These are phyloP conservation scores for Parmelia sp. DNA, from an alignment of 495 filamentous ascomycete species.

Conservation along the genomic window DNA sequence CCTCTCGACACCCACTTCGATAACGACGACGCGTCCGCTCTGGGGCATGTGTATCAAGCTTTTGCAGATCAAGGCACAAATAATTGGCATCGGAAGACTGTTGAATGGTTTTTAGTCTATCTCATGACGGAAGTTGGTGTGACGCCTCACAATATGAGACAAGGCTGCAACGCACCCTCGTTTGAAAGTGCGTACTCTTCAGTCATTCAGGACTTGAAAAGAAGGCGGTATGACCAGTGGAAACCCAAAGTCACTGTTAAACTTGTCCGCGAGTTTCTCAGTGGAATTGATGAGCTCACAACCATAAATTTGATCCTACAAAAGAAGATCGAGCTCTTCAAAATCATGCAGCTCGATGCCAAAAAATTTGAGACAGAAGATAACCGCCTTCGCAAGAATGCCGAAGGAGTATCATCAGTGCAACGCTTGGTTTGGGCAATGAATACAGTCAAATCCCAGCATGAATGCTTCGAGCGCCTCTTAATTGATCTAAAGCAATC, in stretches of 20 bases:
- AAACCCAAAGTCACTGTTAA: conserved; percentile 27
- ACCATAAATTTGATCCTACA: conserved; percentile 22
- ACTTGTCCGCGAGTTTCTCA: conserved; percentile 29
- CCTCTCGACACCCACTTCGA: conserved; percentile 26
- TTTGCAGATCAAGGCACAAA: conserved; percentile 30
- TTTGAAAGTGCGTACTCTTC: conserved; percentile 26
- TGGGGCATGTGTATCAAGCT: conserved; percentile 27
- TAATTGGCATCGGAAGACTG: conserved; percentile 29
- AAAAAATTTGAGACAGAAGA: conserved; percentile 29
- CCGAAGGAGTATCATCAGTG: conserved; percentile 21
- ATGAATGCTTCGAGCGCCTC: conserved; percentile 24
- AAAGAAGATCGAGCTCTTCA: conserved; percentile 28
- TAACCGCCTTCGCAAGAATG: conserved; percentile 17
- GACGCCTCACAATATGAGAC: conserved; percentile 27
- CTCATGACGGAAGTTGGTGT: conserved; percentile 28
- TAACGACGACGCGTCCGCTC: conserved; percentile 28
- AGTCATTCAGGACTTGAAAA: conserved; percentile 30
- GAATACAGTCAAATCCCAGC: conserved; percentile 21
- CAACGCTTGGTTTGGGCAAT: conserved; percentile 23
- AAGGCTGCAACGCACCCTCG: conserved; percentile 29
- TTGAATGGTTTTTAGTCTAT: conserved; percentile 32
- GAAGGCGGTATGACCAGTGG: conserved; percentile 29
- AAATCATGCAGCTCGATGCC: conserved; percentile 25
- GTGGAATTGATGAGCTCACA: conserved; percentile 29
- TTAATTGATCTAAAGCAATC: conserved; percentile 27